Evolutionary conservation across 306 rosid genomes (phyloP), one percentile per base, ranked within the genome.

Genomic region (Acacia melanoxylon): DNA sequence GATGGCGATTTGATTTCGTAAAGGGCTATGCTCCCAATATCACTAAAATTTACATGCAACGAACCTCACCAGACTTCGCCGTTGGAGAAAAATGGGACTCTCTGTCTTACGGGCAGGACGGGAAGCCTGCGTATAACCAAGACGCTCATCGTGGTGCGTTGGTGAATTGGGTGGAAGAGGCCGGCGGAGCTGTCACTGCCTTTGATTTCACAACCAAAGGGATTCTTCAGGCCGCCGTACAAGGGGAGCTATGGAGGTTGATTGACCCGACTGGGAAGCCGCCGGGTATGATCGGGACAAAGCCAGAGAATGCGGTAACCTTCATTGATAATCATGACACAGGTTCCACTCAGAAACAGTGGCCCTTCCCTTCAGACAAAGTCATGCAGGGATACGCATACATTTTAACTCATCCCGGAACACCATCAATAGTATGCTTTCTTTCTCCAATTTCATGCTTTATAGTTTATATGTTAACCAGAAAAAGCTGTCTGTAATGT

Each of bases 241-340:
- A 83, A 75, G 97, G 97, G 0, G 89, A 92, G 77, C 68, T 92
- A 0, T 86, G 92, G 94, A 76, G 91, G 83, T 58, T 92, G 80
- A 92, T 81, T 44, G 91, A 87, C 40, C 71, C 89, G 0, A 85
- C 89, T 27, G 90, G 92, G 0, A 87, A 89, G 37, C 91, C 97
- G 19, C 83, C 95, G 12, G 98, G 98, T 0, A 27, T 94, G 86
- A 92, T 94, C 42, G 98, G 98, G 51, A 42, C 82, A 4, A 94
- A 89, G 75, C 98, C 97, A 14, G 88, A 94, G 80, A 90, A 82
- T 78, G 92, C 91, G 10, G 98, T 92, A 0, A 92, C 98, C 0
- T 94, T 94, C 69, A 72, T 92, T 72, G 98, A 94, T 40, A 94
- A 90, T 37, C 98, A 92, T 83, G 98, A 94, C 71, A 94, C 98